phyloP scores from a whole-genome alignment of 495 filamentous ascomycete genomes.

The Podospora fimiseda region DNA sequence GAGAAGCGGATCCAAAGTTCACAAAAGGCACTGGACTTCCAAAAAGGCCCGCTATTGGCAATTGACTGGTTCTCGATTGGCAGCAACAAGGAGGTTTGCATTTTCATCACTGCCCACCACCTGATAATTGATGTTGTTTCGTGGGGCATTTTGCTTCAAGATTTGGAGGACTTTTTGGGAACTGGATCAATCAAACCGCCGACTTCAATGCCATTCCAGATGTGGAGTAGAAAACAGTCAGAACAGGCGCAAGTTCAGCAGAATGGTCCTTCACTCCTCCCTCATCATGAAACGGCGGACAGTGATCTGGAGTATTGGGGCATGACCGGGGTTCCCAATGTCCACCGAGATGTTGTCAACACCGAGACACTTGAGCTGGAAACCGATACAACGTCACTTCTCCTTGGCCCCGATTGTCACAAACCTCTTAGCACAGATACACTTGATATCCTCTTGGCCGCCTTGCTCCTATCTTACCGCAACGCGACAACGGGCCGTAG shows the following conservation, averaged over 20 bases:
- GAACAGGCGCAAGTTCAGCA: slow-evolving; percentile 12
- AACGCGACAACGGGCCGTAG: slow-evolving; percentile 15
- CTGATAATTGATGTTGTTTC: slow-evolving; percentile 59
- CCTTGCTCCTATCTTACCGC: slow-evolving; percentile 47
- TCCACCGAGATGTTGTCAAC: slow-evolving; percentile 45
- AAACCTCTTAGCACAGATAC: slow-evolving; percentile 44
- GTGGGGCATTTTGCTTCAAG: slow-evolving; percentile 54
- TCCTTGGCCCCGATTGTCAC: slow-evolving; percentile 40
- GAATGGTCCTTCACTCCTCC: slow-evolving; percentile 14
- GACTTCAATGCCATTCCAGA: slow-evolving; percentile 14
- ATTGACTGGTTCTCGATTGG: slow-evolving; percentile 19
- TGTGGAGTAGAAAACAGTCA: slow-evolving; percentile 18
- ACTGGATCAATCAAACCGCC: slow-evolving; percentile 18
- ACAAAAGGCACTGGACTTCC: slow-evolving; percentile 27
- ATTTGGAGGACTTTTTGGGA: slow-evolving; percentile 50
- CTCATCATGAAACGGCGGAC: slow-evolving; percentile 17
- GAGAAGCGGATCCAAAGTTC: slow-evolving; percentile 21
- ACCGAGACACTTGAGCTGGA: slow-evolving; percentile 42
- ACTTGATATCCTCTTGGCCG: slow-evolving; percentile 48
- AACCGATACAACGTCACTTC: slow-evolving; percentile 30
- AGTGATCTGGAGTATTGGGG: slow-evolving; percentile 47
- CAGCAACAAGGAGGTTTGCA: slow-evolving; percentile 20
- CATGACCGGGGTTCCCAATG: slow-evolving; percentile 32
- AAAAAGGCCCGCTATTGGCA: slow-evolving; percentile 31
- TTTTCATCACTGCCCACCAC: slow-evolving; percentile 54